A percentile compares a stretch with the other conserved stretches of the same genome.
phyloP scores from a whole-genome alignment of 306 rosid genomes.

The Glycine tomentella region DNA sequence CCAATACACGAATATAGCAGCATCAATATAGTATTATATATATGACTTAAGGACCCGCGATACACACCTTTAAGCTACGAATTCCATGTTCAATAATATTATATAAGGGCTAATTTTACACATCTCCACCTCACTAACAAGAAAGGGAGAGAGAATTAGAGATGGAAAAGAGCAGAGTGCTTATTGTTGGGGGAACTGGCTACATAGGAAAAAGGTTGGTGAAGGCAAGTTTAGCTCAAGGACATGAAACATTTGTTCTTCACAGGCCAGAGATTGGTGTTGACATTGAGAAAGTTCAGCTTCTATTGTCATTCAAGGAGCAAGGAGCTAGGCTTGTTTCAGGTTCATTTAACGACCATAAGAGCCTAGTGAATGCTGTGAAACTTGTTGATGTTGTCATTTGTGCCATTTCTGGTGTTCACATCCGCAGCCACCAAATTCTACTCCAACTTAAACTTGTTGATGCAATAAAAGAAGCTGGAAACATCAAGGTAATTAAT shows the following conservation, averaged over 20 bases:
- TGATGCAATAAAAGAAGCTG: constrained; percentile 75
- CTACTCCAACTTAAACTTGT: constrained; percentile 77
- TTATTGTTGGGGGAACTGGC: constrained; percentile 83
- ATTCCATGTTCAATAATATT: neutral
- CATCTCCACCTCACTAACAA: neutral
- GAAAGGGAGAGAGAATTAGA: neutral
- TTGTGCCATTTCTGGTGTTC: constrained; percentile 76
- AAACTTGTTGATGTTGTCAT: constrained; percentile 76
- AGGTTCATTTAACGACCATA: constrained; percentile 62
- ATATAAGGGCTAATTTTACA: neutral
- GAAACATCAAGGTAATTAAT: constrained; percentile 64
- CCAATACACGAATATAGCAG: neutral
- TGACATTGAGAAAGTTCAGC: constrained; percentile 74
- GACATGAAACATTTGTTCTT: constrained; percentile 69
- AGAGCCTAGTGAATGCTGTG: constrained; percentile 64
- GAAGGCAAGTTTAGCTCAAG: constrained; percentile 64
- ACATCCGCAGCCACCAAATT: constrained; percentile 71
- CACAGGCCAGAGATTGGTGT: constrained; percentile 73
- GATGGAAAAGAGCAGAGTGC: constrained; percentile 62
- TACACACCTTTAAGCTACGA: neutral
- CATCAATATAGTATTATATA: neutral
- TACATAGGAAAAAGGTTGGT: constrained; percentile 81
- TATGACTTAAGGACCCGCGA: neutral
- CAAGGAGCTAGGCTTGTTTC: constrained; percentile 66
- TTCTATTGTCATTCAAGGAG: constrained; percentile 65